Evolutionary conservation across 179 eudicot species (phyloP).

Genomic region (Actinidia arguta): DNA sequence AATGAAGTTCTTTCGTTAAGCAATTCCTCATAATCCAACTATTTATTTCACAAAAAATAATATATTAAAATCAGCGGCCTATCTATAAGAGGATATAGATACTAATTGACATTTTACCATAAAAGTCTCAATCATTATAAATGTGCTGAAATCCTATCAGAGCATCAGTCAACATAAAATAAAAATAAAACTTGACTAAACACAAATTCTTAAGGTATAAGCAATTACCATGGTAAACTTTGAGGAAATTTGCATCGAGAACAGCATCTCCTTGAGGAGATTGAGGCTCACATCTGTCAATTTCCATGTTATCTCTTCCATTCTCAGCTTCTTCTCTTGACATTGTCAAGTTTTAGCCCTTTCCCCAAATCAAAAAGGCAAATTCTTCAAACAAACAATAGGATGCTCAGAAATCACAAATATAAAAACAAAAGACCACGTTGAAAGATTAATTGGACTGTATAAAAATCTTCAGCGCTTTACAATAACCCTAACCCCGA

Average conservation of each 20-base stretch:
- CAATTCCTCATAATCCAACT: neutral
- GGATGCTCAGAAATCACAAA: neutral
- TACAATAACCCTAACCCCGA: neutral
- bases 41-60: neutral
- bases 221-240: slow-evolving; percentile 67
- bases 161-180: neutral
- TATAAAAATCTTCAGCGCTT: neutral
- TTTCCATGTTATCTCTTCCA: slow-evolving; percentile 68
- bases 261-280: slow-evolving; percentile 29
- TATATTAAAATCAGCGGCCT: neutral
- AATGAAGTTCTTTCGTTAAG: neutral
- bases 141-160: neutral
- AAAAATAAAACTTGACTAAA: neutral
- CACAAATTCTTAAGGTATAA: neutral
- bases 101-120: no score
- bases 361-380: neutral
- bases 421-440: neutral
- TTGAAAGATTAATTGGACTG: neutral
- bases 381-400: neutral
- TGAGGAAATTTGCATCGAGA: slow-evolving; percentile 68
- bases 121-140: neutral
- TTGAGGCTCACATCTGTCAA: slow-evolving; percentile 46
- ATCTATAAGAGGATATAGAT: neutral
- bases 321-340: slow-evolving; percentile 50
- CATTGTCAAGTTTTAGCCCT: slow-evolving; percentile 31